These are phyloP conservation scores for Priceomyces castillae DNA, from an alignment of 805 yeast genomes.

Conservation along the genomic window DNA sequence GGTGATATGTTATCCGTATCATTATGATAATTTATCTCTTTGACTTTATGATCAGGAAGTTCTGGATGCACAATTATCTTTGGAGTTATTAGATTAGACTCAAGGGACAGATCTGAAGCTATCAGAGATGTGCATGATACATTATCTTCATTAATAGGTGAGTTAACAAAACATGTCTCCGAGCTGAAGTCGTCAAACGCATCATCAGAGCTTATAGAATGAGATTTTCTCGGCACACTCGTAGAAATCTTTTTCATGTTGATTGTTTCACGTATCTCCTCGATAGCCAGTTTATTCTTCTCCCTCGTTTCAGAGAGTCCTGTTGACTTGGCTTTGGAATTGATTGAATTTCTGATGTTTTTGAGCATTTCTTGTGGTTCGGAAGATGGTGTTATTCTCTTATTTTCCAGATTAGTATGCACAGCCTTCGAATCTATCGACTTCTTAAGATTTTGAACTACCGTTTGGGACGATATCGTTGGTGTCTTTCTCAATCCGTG, in stretches of 20 bases:
- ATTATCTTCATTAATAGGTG: background rate
- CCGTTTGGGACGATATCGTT: background rate
- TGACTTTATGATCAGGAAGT: background rate
- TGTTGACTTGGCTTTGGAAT: conserved; percentile 22
- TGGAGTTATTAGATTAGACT: background rate
- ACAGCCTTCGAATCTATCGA: conserved; percentile 22
- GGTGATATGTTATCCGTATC: background rate
- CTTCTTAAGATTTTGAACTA: conserved; percentile 16
- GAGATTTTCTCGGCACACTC: conserved; percentile 3
- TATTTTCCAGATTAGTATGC: conserved; percentile 7
- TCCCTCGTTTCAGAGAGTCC: conserved; percentile 12
- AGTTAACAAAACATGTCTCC: background rate
- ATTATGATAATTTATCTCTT: no score
- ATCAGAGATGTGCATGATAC: background rate
- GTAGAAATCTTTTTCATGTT: conserved; percentile 32
- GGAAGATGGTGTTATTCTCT: conserved; percentile 16
- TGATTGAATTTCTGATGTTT: conserved; percentile 28
- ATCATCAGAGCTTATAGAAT: conserved; percentile 7
- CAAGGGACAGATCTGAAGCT: background rate
- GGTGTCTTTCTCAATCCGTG: background rate
- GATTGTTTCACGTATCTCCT: conserved; percentile 35
- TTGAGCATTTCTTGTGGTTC: conserved; percentile 33
- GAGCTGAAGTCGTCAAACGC: background rate
- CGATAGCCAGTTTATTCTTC: conserved; percentile 23
- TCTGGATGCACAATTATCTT: conserved; percentile 2